These are phyloP conservation scores for Uronychia setigera DNA, from an alignment of 73 alveolate species.

Conservation along the genomic window DNA sequence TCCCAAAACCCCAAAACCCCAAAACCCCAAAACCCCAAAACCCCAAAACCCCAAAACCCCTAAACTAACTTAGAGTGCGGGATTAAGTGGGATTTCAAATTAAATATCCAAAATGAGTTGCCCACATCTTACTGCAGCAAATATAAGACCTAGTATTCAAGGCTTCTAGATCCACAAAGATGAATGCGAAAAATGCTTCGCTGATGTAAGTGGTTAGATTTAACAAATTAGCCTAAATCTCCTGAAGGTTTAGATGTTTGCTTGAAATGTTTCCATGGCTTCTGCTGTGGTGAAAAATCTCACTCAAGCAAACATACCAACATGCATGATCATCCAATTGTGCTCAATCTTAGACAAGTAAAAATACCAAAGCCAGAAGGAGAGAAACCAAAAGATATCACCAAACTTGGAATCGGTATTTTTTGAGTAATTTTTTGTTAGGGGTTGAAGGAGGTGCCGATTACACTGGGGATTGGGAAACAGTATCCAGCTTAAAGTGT, in stretches of 20 bases:
- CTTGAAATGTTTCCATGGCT: constrained; percentile 94
- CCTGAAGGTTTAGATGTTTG: constrained; percentile 93
- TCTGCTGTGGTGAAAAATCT: constrained; percentile 80
- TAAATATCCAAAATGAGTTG: too few relatives aligned
- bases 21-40: too few relatives aligned
- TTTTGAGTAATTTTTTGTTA: neutral
- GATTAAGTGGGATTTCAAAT: too few relatives aligned
- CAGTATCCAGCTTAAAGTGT: constrained; percentile 71
- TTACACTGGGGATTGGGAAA: constrained; percentile 86
- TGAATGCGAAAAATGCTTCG: constrained; percentile 87
- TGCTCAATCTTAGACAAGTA: constrained; percentile 81
- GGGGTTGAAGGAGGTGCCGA: constrained; percentile 91
- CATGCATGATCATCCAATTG: constrained; percentile 81
- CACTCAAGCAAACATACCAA: constrained; percentile 72
- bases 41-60: too few relatives aligned
- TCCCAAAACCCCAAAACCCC: too few relatives aligned
- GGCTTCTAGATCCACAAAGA: constrained; percentile 84
- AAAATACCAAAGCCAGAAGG: constrained; percentile 71
- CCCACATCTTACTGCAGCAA: neutral
- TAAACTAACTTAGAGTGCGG: too few relatives aligned
- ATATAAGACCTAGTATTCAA: constrained; percentile 42
- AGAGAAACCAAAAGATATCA: constrained; percentile 73
- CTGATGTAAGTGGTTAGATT: constrained; percentile 44
- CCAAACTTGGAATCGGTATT: constrained; percentile 95
- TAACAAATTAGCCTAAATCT: constrained; percentile 50